Base-by-base conservation (phyloP, 345 rosid species). In the Clarkia xantiana region DNA sequence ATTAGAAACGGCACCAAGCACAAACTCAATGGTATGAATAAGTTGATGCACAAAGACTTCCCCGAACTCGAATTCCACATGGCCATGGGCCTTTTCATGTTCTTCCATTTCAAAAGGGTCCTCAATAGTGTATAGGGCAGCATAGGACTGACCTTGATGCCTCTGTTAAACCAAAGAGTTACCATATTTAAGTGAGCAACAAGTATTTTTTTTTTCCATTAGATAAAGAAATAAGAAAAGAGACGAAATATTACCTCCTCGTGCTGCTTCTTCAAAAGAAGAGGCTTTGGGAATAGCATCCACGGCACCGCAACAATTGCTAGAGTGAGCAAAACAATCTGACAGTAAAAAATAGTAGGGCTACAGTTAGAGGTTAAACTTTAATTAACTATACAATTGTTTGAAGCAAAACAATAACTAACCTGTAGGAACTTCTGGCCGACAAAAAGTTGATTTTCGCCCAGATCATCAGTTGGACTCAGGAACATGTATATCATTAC, bases 241-340 rank as follows among this genome's bases (percentile, higher is more conserved):
- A 39, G 54, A 40, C n/a, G 18, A 43, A 40, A 51, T 47, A 74
- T 39, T 68, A 78, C 82, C 67, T 74, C 73, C 42, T 70, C 23
- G 40, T 74, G 75, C 53, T 70, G 86, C 71, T 61, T 76, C 74
- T 74, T 76, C 67, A 82, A 57, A 49, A 78, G 67, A 45, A 82
- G 70, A 44, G 86, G 86, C 74, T 78, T 78, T 34, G 83, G 90
- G 62, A 82, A 69, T 58, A 70, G 68, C 83, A 82, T 78, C 77
- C 81, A 72, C 12, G 86, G 83, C 14, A 82, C 77, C 23, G 90
- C 61, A 57, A 75, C 70, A 47, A 76, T 66, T 52, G 86, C 86
- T 39, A 54, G 55, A 40, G 74, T 61, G 34, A 78, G 73, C 50
- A 78, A 58, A 38, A 74, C 47, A 54, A 72, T 60, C 86, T 82